A percentile compares a stretch with the other conserved stretches of the same genome.
Evolutionary conservation across 148 eudicot species (phyloP).

Genomic region (Rhododendron williamsianum): DNA sequence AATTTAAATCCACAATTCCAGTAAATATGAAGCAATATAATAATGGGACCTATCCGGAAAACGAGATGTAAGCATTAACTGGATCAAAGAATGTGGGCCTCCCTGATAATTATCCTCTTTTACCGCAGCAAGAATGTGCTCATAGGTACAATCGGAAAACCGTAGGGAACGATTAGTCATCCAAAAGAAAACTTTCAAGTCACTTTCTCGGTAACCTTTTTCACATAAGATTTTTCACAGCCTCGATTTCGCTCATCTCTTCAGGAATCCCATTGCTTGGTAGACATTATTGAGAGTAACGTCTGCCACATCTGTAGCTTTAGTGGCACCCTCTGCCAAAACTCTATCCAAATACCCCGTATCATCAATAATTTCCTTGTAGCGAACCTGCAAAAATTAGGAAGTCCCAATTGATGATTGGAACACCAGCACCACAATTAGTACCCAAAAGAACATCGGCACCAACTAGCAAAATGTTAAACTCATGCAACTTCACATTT

Average conservation of each 20-base stretch:
- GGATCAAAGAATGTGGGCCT: constrained; percentile 5
- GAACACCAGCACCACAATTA: not conserved
- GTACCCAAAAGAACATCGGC: not conserved
- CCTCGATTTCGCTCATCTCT: constrained; percentile 34
- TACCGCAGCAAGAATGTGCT: constrained; percentile 13
- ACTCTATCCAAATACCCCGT: constrained; percentile 56
- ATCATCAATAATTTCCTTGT: constrained; percentile 67
- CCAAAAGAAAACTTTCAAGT: not conserved
- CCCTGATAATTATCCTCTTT: not conserved
- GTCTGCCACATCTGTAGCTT: constrained; percentile 74
- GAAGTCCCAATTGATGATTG: not conserved
- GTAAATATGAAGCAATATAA: not conserved
- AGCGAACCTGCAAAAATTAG: constrained; percentile 49
- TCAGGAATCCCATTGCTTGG: constrained; percentile 91
- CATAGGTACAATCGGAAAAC: not conserved
- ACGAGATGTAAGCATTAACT: not conserved
- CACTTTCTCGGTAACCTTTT: constrained; percentile 10
- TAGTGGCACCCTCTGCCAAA: constrained; percentile 74
- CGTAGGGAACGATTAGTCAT: not conserved
- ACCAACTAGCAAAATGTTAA: constrained; percentile 3
- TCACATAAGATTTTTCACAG: not conserved
- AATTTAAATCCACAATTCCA: not conserved
- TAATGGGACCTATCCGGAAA: not conserved
- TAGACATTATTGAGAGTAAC: constrained; percentile 61
- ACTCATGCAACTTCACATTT: not conserved